Conservation (phyloP, 2,329 filamentous ascomycete species). For the Colletotrichum theobromicola region DNA sequence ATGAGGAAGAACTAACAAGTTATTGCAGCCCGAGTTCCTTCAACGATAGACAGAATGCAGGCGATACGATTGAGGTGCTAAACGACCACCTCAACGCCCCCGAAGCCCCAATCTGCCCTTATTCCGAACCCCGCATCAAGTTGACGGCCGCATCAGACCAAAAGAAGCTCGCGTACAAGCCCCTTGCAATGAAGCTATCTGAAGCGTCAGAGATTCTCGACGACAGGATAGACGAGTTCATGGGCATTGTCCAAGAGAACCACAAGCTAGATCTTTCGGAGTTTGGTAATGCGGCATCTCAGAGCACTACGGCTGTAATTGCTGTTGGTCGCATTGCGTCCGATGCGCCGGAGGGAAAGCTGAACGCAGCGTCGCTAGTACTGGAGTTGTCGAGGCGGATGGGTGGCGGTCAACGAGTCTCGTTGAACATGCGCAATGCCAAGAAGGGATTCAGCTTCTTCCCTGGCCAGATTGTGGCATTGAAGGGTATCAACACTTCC, state of each 20-base stretch:
- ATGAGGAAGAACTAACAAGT: neutral
- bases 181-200: conserved; percentile 92
- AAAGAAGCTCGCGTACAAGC: conserved; percentile 90
- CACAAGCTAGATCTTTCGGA: conserved; percentile 78
- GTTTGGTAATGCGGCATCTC: conserved; percentile 86
- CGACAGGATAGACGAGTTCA: conserved; percentile 92
- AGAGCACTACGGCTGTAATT: conserved; percentile 85
- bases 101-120: conserved; percentile 74
- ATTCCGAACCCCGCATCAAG: conserved; percentile 78
- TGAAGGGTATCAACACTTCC: conserved; percentile 85
- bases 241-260: conserved; percentile 73
- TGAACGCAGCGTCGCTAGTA: conserved; percentile 85
- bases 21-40: conserved; percentile 67
- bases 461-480: conserved; percentile 89
- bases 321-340: conserved; percentile 92
- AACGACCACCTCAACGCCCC: conserved; percentile 75
- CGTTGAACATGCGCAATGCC: conserved; percentile 72
- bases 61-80: conserved; percentile 82
- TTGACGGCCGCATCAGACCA: conserved; percentile 86
- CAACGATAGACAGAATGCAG: conserved; percentile 76
- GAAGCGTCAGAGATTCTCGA: conserved; percentile 93
- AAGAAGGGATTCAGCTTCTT: conserved; percentile 80
- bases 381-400: conserved; percentile 86
- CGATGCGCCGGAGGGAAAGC: conserved; percentile 82
- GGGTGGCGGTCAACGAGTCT: conserved; percentile 82